Evolutionary conservation across 2,329 filamentous ascomycete species (phyloP), one percentile per base, ranked within the genome.

Genomic region (Colletotrichum camelliae): DNA sequence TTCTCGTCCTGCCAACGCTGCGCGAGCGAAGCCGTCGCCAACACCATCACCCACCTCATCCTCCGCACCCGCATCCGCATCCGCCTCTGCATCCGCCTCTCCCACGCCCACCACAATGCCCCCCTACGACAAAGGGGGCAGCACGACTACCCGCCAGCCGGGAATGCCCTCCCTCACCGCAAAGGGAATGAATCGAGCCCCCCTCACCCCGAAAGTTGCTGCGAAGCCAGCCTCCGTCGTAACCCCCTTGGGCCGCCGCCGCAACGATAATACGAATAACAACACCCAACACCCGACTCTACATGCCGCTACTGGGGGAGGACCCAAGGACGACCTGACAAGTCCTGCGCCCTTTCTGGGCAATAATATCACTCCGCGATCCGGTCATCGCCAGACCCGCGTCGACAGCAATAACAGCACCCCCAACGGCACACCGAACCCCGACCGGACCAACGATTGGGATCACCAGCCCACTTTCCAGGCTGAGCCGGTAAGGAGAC

Each of bases 301-400:
- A 82, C 80, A 79, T 80, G 70, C 67, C 81, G 79, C 75, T 27
- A 73, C 67, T 68, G 79, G 75, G 55, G 62, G 75, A 31, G 62
- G 77, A 24, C 80, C 80, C 16, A 81, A 82, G 75, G 91, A 93
- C 67, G 89, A 91, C 76, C 81, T 88, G 78, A 84, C 88, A 60
- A 89, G 90, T 60, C 88, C 91, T 10, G 86, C 88, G 35, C 87
- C 89, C 66, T 81, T 90, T 67, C 85, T 95, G 60, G 91, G 58
- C 35, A 68, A 90, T 86, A 82, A 95, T 82, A 87, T 96, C 81
- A 97, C 96, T 5, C 95, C 95, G 67, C 92, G 96, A 78, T 95
- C 95, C 10, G 94, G 93, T 10, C 88, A 92, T 65, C 90, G 96
- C 77, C 95, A 92, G 82, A 92, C 88, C 79, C 92, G 95, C 79